Evolutionary conservation across 495 filamentous ascomycete species (phyloP), one percentile per base, ranked within the genome.

Genomic region (Penicillium coffeae): DNA sequence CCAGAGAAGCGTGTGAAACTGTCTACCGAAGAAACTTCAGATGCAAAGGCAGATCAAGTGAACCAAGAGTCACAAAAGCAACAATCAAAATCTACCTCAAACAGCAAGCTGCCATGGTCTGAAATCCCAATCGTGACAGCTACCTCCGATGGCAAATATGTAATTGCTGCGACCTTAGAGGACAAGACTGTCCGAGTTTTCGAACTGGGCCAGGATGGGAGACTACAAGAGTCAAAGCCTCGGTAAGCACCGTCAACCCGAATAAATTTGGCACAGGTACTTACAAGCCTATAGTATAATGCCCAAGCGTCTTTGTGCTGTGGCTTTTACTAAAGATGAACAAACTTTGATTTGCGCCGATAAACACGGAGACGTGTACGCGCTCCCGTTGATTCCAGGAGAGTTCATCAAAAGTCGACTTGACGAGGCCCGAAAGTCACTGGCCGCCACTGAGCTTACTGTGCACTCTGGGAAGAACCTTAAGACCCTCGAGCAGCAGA

Each of bases 281-380:
- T 68, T 16, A 62, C 54, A 1, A 14, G 35, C 36, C 38, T 41
- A 38, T 58, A 95, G 90, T 67, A 66, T 64, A 48, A 94, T 96
- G 89, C 87, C 90, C 34, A 96, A 96, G 69, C 83, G 90, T 35
- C 88, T 88, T 21, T 88, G 82, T 61, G 79, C 86, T 38, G 64
- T 98, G 46, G 69, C 77, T 39, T 66, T 96, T 38, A 83, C 87
- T 1, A 57, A 75, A 18, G 81, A 90, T 62, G 77, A 82, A 35
- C 69, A 68, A 2, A 87, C 77, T 2, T 88, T 97, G 49, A 66
- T 97, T 21, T 82, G 76, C 47, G 90, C 81, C 25, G 94, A 98
- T 68, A 98, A 97, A 62, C 96, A 95, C 59, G 93, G 93, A 25
- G 93, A 98, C 68, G 92, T 95, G 49, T 96, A 93, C 65, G 76